Base-by-base conservation (phyloP, 2,329 filamentous ascomycete species). In the Zopfia rhizophila region DNA sequence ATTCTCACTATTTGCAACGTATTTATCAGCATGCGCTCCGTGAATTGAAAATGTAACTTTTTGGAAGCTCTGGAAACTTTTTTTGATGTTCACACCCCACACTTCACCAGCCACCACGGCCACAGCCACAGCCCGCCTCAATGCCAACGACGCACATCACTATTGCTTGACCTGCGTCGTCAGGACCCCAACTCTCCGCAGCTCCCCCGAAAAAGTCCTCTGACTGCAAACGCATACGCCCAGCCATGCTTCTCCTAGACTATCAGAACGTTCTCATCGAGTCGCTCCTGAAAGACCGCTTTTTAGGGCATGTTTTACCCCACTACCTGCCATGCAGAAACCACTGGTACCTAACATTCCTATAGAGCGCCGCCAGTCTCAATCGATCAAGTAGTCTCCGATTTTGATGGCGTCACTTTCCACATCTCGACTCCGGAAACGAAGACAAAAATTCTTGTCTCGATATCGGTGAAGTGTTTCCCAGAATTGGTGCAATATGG, bases 181-280 rank as follows among this genome's bases (percentile, higher is more conserved):
- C 62, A 61, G 63, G 60, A 45, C 42, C 44, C 36, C 45, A 49
- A 51, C 51, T 55, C 47, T 50, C 17, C 63, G 61, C 62, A 62
- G 55, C 58, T 16, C 61, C 59, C 45, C 58, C 56, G 41, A 43
- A 48, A 36, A 23, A 43, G 40, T 43, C 30, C 25, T 14, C 38
- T 35, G 24, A 31, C 32, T 32, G 42, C 29, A 48, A 47, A 40
- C 48, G 48, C 72, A 46, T 33, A 25, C 35, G 43, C 48, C 38
- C 55, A 47, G 72, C 60, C 56, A 87, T 88, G 94, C 86, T 99
- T 79, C 87, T 99, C 63, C 87, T 99, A 73, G 95, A 99, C 78
- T 99, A 99, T 69, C 94, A 99, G 74, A 99, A 99, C 76, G 91
- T 96, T 38, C 84, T 99, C 71, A 96, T 99, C 65, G 91, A 97